Conservation (phyloP, 2,329 filamentous ascomycete species). For the Bipolaris oryzae region DNA sequence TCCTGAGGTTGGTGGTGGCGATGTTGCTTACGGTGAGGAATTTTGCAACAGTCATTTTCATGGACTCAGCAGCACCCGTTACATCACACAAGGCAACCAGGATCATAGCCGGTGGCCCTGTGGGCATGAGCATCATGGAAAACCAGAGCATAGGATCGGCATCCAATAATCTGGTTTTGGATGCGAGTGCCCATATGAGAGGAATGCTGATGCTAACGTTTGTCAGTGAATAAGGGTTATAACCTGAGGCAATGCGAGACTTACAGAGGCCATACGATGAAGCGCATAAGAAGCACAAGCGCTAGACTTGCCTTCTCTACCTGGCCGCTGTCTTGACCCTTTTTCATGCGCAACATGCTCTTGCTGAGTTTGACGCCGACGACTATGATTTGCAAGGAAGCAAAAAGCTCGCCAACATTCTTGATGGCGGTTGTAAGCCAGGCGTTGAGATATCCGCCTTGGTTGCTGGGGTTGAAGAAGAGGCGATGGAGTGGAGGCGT, state of each 20-base stretch:
- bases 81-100: conserved; percentile 60
- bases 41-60: conserved; percentile 62
- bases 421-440: conserved; percentile 68
- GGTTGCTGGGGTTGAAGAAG: conserved; percentile 64
- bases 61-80: conserved; percentile 48
- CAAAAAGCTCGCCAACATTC: conserved; percentile 68
- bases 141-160: conserved; percentile 71
- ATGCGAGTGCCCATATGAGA: conserved; percentile 61
- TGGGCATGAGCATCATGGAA: conserved; percentile 65
- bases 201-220: conserved; percentile 55
- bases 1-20: no score
- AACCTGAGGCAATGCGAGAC: background rate
- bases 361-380: conserved; percentile 69
- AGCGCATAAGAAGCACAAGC: conserved; percentile 62
- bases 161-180: conserved; percentile 58
- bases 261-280: conserved; percentile 64
- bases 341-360: conserved; percentile 56
- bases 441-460: conserved; percentile 69
- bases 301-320: conserved; percentile 59
- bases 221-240: conserved; percentile 7
- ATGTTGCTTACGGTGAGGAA: conserved; percentile 53
- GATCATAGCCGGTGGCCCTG: conserved; percentile 62
- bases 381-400: conserved; percentile 68
- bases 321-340: conserved; percentile 48
- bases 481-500: conserved; percentile 63